A percentile compares a stretch with the other conserved stretches of the same genome.
Evolutionary conservation across 2,329 filamentous ascomycete genomes (phyloP).

Genomic region (Fusarium sp.): DNA sequence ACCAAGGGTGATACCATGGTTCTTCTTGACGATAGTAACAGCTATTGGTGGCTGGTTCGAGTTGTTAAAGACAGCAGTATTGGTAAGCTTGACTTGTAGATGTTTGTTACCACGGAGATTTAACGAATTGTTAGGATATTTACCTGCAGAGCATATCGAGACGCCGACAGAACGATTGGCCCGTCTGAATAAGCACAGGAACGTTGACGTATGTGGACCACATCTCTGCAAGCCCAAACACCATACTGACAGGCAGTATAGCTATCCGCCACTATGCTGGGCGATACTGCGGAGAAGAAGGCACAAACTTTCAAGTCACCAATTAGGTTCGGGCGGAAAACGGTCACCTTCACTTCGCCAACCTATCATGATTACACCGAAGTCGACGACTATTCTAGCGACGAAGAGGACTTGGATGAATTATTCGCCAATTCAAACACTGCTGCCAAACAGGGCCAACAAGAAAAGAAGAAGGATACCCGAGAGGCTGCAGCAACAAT

Average conservation of each 20-base stretch:
- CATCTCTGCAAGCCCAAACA: not conserved
- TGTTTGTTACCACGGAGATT: not conserved
- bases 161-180: conserved; percentile 95
- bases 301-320: conserved; percentile 82
- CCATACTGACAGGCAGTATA: conserved; percentile 49
- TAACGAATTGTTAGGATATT: conserved; percentile 74
- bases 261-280: conserved; percentile 73
- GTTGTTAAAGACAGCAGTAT: conserved; percentile 99
- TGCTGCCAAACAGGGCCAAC: conserved; percentile 39
- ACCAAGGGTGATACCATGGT: conserved; percentile 99
- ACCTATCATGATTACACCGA: conserved; percentile 92
- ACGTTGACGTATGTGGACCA: conserved; percentile 82
- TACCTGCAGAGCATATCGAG: conserved; percentile 98
- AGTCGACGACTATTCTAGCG: conserved; percentile 86
- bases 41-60: conserved; percentile 99
- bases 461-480: conserved; percentile 48
- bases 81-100: conserved; percentile 58
- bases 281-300: conserved; percentile 77
- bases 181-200: conserved; percentile 95
- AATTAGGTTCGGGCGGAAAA: conserved; percentile 87
- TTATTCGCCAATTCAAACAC: conserved; percentile 52
- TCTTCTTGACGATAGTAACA: conserved; percentile 96
- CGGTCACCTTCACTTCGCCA: conserved; percentile 84
- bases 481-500: conserved; percentile 50
- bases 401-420: conserved; percentile 71